phyloP scores from a whole-genome alignment of 805 yeast species.

The Spencermartinsiella europaea region DNA sequence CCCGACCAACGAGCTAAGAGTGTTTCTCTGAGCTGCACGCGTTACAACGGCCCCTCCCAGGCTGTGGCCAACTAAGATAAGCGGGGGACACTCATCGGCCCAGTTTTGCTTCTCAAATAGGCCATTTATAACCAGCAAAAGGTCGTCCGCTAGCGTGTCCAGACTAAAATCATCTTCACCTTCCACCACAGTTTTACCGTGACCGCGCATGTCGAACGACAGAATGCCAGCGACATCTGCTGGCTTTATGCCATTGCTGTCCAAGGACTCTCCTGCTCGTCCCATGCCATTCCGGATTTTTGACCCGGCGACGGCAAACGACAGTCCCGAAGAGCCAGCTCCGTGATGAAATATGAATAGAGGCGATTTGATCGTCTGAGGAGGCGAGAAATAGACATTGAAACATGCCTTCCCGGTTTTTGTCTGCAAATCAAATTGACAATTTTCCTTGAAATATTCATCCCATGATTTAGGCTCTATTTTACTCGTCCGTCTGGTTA shows the following conservation, averaged over 20 bases:
- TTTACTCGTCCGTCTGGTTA: conserved; percentile 1
- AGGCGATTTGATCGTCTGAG: conserved; percentile 42
- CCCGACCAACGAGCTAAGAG: conserved; percentile 47
- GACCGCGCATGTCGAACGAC: conserved; percentile 80
- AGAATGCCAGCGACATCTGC: conserved; percentile 51
- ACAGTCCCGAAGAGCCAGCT: conserved; percentile 83
- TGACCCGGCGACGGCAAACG: conserved; percentile 57
- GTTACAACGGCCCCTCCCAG: conserved; percentile 87
- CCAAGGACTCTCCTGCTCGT: conserved; percentile 4
- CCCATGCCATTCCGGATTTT: conserved; percentile 29
- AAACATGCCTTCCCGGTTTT: conserved; percentile 31
- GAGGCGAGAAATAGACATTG: conserved; percentile 56
- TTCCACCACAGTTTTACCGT: conserved; percentile 49
- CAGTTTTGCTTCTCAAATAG: conserved; percentile 4
- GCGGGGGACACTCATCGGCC: conserved; percentile 25
- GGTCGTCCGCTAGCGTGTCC: conserved; percentile 54
- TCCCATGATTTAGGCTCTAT: conserved; percentile 25
- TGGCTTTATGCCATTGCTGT: conserved; percentile 22
- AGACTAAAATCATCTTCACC: conserved; percentile 40
- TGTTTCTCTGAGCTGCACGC: conserved; percentile 35
- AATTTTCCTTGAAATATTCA: conserved; percentile 33
- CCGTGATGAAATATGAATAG: conserved; percentile 84
- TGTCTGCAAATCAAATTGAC: conserved; percentile 13
- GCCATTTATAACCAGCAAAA: conserved; percentile 22
- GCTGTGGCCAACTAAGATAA: conserved; percentile 77